Base-by-base conservation (phyloP, 306 rosid genomes). In the Ormosia semicastrata region DNA sequence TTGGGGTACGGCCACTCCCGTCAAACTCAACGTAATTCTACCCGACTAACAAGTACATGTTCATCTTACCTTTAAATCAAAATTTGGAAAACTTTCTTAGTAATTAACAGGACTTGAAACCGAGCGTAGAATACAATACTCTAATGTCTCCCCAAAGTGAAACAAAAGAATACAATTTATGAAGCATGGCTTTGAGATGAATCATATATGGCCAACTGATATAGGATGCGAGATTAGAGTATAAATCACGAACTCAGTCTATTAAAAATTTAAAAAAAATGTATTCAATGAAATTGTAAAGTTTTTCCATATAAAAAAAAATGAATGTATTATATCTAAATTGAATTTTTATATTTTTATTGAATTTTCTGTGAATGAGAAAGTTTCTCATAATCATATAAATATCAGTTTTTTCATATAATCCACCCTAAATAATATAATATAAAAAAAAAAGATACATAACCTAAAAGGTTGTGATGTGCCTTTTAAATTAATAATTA, bases 91-190 rank as follows among this genome's bases (percentile, higher is more conserved):
- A 37, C 70, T 65, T 36, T n/a, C 30, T 14, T 17, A 9, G 4
- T 18, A 67, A 67, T 67, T 67, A 67, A 43, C 54, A 7, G 12
- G 58, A 29, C 36, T 5, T 29, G 40, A 69, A 11, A 46, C 54
- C 33, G 5, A 24, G 6, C 57, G 24, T 52, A 33, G 4, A 34
- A 52, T 52, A 49, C 43, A 47, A 33, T 24, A 17, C 5, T 9
- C 4, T 46, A 13, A 44, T 75, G 77, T 44, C 72, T 24, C 65
- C 58, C 54, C 65, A 71, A 68, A 59, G 60, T 8, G 73, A 69
- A 82, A 39, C 78, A 68, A 75, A 68, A 36, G 63, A 59, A 71
- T 44, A 43, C 56, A 79, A 75, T 40, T 50, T 67, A 37, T 41
- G 11, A 44, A 74, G 29, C 56, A 57, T 56, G 39, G 18, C 17